phyloP scores from a whole-genome alignment of 2,329 filamentous ascomycete species.

The Cladobotryum protrusum region DNA sequence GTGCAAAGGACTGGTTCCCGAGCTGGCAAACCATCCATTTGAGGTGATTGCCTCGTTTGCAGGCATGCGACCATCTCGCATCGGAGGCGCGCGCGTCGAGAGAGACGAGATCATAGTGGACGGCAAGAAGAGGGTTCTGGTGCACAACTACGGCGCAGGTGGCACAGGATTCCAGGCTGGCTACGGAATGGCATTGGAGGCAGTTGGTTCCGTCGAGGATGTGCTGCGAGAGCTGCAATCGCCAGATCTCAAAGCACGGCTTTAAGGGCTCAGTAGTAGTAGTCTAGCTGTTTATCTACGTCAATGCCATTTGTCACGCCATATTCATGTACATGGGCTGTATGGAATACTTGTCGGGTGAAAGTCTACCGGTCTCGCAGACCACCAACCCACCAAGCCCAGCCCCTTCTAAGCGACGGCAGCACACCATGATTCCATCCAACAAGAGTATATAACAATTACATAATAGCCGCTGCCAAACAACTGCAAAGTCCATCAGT shows the following conservation, averaged over 20 bases:
- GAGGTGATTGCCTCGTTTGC: slow-evolving; percentile 29
- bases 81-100: slow-evolving; percentile 40
- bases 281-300: too few relatives aligned
- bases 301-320: too few relatives aligned
- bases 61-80: slow-evolving; percentile 29
- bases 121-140: slow-evolving; percentile 20
- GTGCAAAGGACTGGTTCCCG: slow-evolving; percentile 25
- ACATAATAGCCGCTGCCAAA: background rate
- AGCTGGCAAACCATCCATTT: slow-evolving; percentile 18
- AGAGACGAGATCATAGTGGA: slow-evolving; percentile 26
- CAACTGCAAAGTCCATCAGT: background rate
- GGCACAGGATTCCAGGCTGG: slow-evolving; percentile 41
- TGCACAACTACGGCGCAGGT: slow-evolving; percentile 41
- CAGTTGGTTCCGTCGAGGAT: slow-evolving; percentile 25
- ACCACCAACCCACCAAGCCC: too few relatives aligned
- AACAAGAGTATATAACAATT: slow-evolving; percentile 1
- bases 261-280: too few relatives aligned
- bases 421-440: too few relatives aligned
- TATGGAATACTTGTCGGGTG: too few relatives aligned
- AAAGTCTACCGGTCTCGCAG: too few relatives aligned
- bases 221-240: slow-evolving; percentile 13
- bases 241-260: too few relatives aligned
- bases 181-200: slow-evolving; percentile 34
- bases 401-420: too few relatives aligned
- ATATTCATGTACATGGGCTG: too few relatives aligned